Base-by-base conservation (phyloP, 257 asterid genomes). In the Plantago ovata region DNA sequence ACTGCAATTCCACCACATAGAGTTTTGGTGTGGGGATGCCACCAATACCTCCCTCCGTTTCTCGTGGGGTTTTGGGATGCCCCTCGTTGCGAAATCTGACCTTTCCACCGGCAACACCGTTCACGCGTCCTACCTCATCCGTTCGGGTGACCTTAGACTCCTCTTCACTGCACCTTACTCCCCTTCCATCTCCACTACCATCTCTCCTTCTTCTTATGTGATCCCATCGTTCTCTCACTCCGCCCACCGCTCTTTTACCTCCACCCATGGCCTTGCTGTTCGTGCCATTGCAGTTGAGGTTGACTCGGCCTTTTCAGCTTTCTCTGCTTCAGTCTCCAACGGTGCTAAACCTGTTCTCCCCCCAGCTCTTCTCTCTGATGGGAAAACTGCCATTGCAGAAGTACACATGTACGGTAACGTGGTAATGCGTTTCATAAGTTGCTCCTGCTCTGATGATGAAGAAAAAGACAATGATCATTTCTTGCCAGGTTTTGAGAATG, bases 101-200 rank as follows among this genome's bases (percentile, higher is more conserved):
- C 94, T 90, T 44, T 87, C 98, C 67, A 87, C 98, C 36, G 98
- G 98, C 0, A 90, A 90, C 70, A 77, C 86, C 3, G 79, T 70
- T 62, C 98, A 90, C 63, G 95, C 98, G 20, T 84, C 98, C 39
- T 87, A 90, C 53, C 86, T 90, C 39, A 72, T 90, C 58, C 94
- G 89, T 68, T 75, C 91, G 54, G 96, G 91, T 20, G 73, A 78
- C 4, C 91, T 90, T 41, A 58, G 64, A 50, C 73, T 90, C 63
- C 75, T 90, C 33, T 90, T 90, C 78, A 82, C 98, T 19, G 96
- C 96, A n/a, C 87, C 96, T 9, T 90, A 87, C 71, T 87, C 96
- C 32, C 64, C 82, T 9, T 65, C 85, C 14, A 63, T 84, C 14
- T 21, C 60, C 36, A 3, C 19, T 38, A 61, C 77, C 20, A 56